phyloP scores from a whole-genome alignment of 768 basidiomycete genomes.

The Tylopilus subfusipes region DNA sequence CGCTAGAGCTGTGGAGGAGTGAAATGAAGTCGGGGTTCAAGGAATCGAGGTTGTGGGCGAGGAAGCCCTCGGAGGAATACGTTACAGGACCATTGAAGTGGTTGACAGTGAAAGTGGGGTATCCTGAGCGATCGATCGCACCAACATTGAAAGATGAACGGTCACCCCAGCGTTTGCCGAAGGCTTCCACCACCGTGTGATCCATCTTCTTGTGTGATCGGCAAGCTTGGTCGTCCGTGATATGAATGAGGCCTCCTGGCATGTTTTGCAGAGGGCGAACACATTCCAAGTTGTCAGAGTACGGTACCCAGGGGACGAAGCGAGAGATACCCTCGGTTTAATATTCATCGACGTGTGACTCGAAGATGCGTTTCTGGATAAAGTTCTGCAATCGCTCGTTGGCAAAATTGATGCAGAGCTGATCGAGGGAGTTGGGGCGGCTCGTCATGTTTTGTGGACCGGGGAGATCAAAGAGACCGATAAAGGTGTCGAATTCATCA shows the following conservation, averaged over 20 bases:
- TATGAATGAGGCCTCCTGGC: slow-evolving; percentile 84
- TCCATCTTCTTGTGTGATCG: slow-evolving; percentile 88
- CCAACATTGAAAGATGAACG: slow-evolving; percentile 90
- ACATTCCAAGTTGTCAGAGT: slow-evolving; percentile 90
- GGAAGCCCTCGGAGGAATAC: slow-evolving; percentile 87
- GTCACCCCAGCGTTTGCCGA: slow-evolving; percentile 91
- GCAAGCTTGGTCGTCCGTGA: slow-evolving; percentile 95
- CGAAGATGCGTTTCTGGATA: slow-evolving; percentile 64
- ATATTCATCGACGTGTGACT: slow-evolving; percentile 80
- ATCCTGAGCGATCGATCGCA: slow-evolving; percentile 68
- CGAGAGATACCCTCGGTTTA: slow-evolving; percentile 73
- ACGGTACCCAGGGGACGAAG: slow-evolving; percentile 66
- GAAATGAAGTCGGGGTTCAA: slow-evolving; percentile 93
- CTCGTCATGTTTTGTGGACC: slow-evolving; percentile 88
- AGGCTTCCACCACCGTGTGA: slow-evolving; percentile 91
- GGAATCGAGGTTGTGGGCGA: slow-evolving; percentile 84
- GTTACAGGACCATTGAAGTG: slow-evolving; percentile 91
- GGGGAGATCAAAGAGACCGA: slow-evolving; percentile 92
- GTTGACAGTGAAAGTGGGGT: slow-evolving; percentile 83
- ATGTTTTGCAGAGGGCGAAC: slow-evolving; percentile 49
- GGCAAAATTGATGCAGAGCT: slow-evolving; percentile 95
- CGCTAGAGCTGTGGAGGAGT: slow-evolving; percentile 64
- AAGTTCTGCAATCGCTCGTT: slow-evolving; percentile 89
- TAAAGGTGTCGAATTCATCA: slow-evolving; percentile 89
- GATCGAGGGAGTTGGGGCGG: slow-evolving; percentile 89